Evolutionary conservation across 1,284 basidiomycete species (phyloP), one percentile per base, ranked within the genome.

Genomic region (Melampsora abietis-canadensis): DNA sequence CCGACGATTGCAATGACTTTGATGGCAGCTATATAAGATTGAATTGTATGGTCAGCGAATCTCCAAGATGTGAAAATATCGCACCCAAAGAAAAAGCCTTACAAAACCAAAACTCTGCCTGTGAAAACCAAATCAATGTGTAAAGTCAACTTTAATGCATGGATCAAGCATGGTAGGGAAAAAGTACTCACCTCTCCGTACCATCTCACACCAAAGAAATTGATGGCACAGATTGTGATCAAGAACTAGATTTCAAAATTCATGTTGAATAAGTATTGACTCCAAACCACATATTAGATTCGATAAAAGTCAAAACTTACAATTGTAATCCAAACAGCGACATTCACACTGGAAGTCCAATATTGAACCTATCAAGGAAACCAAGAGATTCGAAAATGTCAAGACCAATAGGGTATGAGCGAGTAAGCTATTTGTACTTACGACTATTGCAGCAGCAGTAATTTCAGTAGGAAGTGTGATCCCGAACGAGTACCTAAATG

Each of bases 181-280:
- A 27, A 27, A 46, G 1, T 7, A 63, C 76, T 64, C 51, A 31
- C 46, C 80, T 90, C 88, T 78, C 89, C 89, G 77, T 88, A 89
- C 79, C 85, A 87, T 67, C 80, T 79, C 62, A 90, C 89, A 76
- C 90, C 89, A 77, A 70, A 66, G 1, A 77, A 62, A 19, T 78
- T 78, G 17, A 78, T 62, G 6, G 57, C 27, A 27, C 76, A 73
- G 0, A 76, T 70, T 8, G 68, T 46, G 19, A 51, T 37, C 75
- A 48, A 78, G 66, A 15, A 76, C 44, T 67, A 77, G 77, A 44
- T 77, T 44, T 17, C 34, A 34, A 31, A 1, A 21, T 31, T 21
- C 12, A 37, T 10, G 44, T n/a, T 30, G 54, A 27, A 57, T 12
- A 21, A 30, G 27, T 15, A 24, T 57, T 21, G 15, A 27, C 4